Conservation (phyloP, 768 basidiomycete genomes). For the Russula compacta region DNA sequence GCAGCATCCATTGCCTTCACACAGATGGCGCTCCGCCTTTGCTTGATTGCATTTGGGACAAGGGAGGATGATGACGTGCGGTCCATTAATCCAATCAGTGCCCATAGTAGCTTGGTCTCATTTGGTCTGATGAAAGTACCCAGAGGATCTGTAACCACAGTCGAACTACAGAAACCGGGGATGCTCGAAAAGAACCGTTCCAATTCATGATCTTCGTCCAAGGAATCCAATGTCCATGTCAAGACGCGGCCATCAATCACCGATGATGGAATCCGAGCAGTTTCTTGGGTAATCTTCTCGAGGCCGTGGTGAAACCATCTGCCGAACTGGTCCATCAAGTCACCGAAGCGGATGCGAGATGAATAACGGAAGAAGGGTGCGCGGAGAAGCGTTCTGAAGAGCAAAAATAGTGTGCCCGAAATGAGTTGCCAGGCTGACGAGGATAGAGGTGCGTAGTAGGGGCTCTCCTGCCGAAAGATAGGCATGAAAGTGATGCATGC, state of each 20-base stretch:
- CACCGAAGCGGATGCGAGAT: not conserved
- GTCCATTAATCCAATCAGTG: not conserved
- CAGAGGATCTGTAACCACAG: not conserved
- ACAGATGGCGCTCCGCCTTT: not conserved
- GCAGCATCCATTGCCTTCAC: not conserved
- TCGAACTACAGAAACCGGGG: not conserved
- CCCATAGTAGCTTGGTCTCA: not conserved
- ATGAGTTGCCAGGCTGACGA: not conserved
- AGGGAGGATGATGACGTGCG: not conserved
- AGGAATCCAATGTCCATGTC: not conserved
- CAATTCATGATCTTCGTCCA: not conserved
- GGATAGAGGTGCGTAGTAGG: not conserved
- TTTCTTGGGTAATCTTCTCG: not conserved
- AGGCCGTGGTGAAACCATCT: not conserved
- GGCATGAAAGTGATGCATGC: not conserved
- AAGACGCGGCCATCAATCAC: not conserved
- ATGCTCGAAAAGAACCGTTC: not conserved
- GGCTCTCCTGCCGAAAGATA: not conserved
- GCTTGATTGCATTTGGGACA: not conserved
- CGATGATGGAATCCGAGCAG: not conserved
- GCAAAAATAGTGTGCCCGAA: not conserved
- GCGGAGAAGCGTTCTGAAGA: not conserved
- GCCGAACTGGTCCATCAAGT: not conserved
- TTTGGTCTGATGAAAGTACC: not conserved
- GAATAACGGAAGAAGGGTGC: not conserved